Evolutionary conservation across 495 filamentous ascomycete genomes (phyloP).

Genomic region (Aspergillus sclerotioniger): DNA sequence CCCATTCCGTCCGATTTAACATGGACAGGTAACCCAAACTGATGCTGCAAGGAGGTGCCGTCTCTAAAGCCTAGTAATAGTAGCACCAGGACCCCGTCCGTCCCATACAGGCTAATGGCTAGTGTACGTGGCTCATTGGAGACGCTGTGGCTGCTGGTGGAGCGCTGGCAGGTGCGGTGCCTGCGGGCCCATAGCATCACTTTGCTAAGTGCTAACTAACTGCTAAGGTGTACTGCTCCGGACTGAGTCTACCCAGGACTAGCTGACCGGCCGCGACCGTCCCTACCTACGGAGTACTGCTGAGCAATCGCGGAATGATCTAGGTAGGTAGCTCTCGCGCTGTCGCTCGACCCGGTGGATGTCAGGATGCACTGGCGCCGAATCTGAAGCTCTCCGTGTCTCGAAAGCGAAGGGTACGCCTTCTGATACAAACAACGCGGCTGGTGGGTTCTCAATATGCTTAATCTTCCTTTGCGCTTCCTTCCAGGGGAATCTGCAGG

Average conservation of each 20-base stretch:
- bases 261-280: neutral
- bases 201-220: neutral
- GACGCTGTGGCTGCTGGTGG: neutral
- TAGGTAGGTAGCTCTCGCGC: no score
- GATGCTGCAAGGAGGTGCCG: neutral
- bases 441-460: neutral
- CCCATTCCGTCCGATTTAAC: constrained; percentile 6
- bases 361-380: neutral
- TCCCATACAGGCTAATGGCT: neutral
- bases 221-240: neutral
- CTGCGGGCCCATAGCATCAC: neutral
- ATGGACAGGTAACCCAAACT: neutral
- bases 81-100: neutral
- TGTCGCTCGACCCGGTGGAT: neutral
- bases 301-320: neutral
- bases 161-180: neutral
- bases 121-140: neutral
- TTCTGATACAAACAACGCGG: neutral
- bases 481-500: neutral
- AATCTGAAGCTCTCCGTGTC: constrained; percentile 5
- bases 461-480: constrained; percentile 5
- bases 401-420: neutral
- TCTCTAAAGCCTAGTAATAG: neutral
- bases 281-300: no score
- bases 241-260: neutral